Evolutionary conservation across 2,329 filamentous ascomycete genomes (phyloP).

Genomic region (Diaporthe nobilis): DNA sequence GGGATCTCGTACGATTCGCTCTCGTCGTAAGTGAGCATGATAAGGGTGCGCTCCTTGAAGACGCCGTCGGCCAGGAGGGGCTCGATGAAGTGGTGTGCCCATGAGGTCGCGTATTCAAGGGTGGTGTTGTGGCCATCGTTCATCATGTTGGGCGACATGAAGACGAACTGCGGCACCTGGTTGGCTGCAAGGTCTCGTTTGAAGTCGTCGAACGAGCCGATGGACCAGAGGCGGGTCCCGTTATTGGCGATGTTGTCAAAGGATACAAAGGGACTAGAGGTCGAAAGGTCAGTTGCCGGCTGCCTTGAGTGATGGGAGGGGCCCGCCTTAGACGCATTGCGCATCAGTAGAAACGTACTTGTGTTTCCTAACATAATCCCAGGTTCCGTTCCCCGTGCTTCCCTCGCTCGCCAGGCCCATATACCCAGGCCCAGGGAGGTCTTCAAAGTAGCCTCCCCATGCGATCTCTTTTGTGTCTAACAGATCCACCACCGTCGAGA

Average conservation of each 20-base stretch:
- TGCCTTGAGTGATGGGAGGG: background rate
- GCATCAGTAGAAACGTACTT: constrained; percentile 48
- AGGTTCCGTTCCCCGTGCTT: constrained; percentile 48
- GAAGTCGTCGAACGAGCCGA: constrained; percentile 76
- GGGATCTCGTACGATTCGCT: constrained; percentile 65
- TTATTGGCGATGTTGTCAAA: constrained; percentile 57
- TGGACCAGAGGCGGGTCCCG: constrained; percentile 65
- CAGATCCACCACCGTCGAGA: constrained; percentile 62
- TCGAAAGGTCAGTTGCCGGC: background rate
- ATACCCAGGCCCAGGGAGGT: constrained; percentile 60
- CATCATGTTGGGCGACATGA: constrained; percentile 75
- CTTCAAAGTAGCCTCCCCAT: constrained; percentile 64
- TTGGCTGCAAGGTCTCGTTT: constrained; percentile 68
- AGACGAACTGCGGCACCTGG: constrained; percentile 75
- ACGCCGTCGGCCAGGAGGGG: constrained; percentile 65
- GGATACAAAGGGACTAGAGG: constrained; percentile 56
- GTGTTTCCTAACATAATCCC: constrained; percentile 60
- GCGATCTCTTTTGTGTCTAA: constrained; percentile 57
- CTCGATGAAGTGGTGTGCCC: constrained; percentile 66
- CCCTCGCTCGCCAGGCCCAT: constrained; percentile 59
- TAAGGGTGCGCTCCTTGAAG: constrained; percentile 67
- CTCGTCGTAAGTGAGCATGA: constrained; percentile 72
- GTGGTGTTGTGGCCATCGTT: constrained; percentile 75
- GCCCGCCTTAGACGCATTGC: background rate
- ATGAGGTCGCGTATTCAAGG: constrained; percentile 65